Evolutionary conservation across 139 green algal genomes (phyloP), one percentile per base, ranked within the genome.

Genomic region (Nannochloris sp.): DNA sequence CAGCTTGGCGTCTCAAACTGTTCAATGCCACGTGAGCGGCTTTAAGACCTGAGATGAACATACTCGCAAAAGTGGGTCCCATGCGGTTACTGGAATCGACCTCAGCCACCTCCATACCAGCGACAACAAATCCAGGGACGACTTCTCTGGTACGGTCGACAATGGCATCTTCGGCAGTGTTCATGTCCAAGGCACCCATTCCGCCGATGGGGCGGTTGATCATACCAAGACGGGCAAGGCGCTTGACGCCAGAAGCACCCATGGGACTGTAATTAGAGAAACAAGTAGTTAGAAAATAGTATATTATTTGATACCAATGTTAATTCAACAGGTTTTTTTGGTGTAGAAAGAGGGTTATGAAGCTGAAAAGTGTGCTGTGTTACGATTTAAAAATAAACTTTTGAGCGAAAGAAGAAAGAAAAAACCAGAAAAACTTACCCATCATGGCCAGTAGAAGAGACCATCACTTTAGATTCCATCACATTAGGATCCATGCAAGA

Each of bases 181-280:
- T 96, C 92, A 98, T 98, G 85, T 98, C 92, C 66, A 98, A 81
- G 23, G 92, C 94, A 25, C 76, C 83, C 92, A 98, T 98, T 63
- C 92, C 92, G 24, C 13, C 13, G 59, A 55, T 37, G 15, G 85
- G 88, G 10, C 84, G 71, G 9, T 77, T 70, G 15, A 98, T 75
- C 83, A 98, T 90, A 66, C 92, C 92, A 59, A 98, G 66, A 54
- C 71, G 73, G 6, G 85, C 76, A 63, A 98, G 76, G 47, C 92
- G 78, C 83, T 98, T 98, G 12, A 98, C 91, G 25, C 82, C 81
- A 13, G 67, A 80, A 27, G 92, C 92, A 47, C 92, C 92, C 77
- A 98, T 95, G 67, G 92, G 92, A 38, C n/a, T n/a, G n/a, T n/a
- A n/a, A n/a, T n/a, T n/a, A n/a, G n/a, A n/a, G n/a, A n/a, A n/a